phyloP scores from a whole-genome alignment of 305 asterid species.

The Petunia hybrid region DNA sequence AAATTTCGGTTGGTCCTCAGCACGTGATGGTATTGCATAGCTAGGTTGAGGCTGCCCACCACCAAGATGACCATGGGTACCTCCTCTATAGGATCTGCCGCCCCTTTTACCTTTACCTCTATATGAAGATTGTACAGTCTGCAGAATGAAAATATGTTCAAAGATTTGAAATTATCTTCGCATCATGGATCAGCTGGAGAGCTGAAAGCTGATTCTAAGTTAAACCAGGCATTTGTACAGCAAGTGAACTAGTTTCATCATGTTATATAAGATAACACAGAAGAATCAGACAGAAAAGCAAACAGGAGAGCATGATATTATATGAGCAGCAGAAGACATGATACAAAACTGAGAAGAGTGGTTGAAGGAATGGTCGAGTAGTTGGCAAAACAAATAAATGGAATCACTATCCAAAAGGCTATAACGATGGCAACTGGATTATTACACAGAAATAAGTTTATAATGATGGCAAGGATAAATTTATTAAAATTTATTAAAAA shows the following conservation, averaged over 20 bases:
- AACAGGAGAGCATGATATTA: background rate
- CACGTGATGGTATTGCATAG: constrained; percentile 40
- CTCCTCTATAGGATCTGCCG: constrained; percentile 43
- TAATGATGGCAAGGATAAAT: background rate
- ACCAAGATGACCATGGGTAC: constrained; percentile 42
- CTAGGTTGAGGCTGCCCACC: constrained; percentile 38
- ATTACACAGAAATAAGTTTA: constrained; percentile 14
- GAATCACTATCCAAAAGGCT: constrained; percentile 11
- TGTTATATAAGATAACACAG: background rate
- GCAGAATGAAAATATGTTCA: constrained; percentile 42
- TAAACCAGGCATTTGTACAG: constrained; percentile 4
- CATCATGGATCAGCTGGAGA: constrained; percentile 18
- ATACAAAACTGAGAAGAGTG: background rate
- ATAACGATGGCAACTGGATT: background rate
- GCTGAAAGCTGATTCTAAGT: constrained; percentile 22
- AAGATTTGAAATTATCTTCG: background rate
- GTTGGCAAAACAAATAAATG: background rate
- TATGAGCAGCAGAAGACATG: constrained; percentile 27
- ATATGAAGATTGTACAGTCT: constrained; percentile 55
- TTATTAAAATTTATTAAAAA: background rate
- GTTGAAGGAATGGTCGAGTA: constrained; percentile 4
- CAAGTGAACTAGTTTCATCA: constrained; percentile 18
- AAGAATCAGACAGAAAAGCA: constrained; percentile 21
- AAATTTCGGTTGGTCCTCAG: constrained; percentile 39
- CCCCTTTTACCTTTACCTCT: constrained; percentile 43